phyloP scores from a whole-genome alignment of 192 early-diverging fungal genomes.

The Backusella circina region DNA sequence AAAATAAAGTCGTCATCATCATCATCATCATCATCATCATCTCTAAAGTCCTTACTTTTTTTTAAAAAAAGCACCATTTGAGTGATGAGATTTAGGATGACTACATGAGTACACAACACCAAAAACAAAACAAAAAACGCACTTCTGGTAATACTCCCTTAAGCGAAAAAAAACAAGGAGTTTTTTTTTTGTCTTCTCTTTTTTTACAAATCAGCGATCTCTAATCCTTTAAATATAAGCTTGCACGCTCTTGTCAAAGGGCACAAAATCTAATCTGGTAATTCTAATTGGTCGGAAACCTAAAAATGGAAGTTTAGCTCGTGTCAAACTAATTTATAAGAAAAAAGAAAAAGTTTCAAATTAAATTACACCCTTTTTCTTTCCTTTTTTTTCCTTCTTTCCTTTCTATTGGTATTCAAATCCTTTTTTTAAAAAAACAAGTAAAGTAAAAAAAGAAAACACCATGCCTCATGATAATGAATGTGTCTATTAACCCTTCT shows the following conservation, averaged over 20 bases:
- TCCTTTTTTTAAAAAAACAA: not conserved
- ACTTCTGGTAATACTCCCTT: not conserved
- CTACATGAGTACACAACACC: too few relatives aligned
- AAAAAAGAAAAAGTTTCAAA: not conserved
- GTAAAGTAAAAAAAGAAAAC: not conserved
- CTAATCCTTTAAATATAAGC: not conserved
- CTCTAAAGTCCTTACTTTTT: too few relatives aligned
- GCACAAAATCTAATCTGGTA: not conserved
- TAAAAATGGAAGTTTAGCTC: not conserved
- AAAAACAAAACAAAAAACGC: not conserved
- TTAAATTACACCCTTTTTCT: conserved; percentile 4
- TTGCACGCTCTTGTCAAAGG: not conserved
- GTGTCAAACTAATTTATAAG: conserved; percentile 6
- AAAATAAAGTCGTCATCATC: too few relatives aligned
- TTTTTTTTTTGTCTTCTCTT: not conserved
- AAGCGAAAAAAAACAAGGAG: not conserved
- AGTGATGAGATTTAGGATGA: too few relatives aligned
- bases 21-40: too few relatives aligned
- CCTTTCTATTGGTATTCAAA: not conserved
- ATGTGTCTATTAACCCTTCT: not conserved
- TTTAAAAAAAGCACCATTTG: too few relatives aligned
- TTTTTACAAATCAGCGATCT: not conserved
- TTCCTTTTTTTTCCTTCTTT: conserved; percentile 5
- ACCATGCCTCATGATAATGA: too few relatives aligned
- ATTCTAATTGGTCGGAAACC: not conserved